Evolutionary conservation across 768 basidiomycete genomes (phyloP).

Genomic region (Fibroporia radiculosa): DNA sequence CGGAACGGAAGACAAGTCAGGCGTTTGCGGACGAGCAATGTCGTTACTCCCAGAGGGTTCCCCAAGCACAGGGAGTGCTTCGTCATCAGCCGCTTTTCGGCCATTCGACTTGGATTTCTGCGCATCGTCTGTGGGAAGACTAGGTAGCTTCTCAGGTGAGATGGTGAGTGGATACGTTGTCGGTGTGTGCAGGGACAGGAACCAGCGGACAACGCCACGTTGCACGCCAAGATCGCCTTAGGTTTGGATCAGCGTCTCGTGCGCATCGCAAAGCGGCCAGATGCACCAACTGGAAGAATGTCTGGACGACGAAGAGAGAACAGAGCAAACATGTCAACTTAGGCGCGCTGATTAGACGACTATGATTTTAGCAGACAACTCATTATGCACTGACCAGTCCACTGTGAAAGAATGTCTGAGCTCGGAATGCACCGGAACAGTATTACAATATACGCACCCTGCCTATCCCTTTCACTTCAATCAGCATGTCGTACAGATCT

Average conservation of each 20-base stretch:
- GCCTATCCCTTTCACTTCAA: constrained; percentile 75
- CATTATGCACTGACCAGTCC: not conserved
- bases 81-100: constrained; percentile 1
- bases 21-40: constrained; percentile 8
- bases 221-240: constrained; percentile 83
- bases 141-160: constrained; percentile 42
- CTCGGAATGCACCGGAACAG: not conserved
- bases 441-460: constrained; percentile 31
- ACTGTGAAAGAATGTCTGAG: not conserved
- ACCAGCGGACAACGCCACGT: constrained; percentile 62
- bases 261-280: constrained; percentile 9
- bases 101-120: not conserved
- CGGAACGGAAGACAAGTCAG: constrained; percentile 15
- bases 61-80: constrained; percentile 4
- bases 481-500: constrained; percentile 66
- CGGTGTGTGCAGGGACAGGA: constrained; percentile 53
- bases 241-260: constrained; percentile 13
- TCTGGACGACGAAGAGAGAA: constrained; percentile 81
- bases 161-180: constrained; percentile 34
- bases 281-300: constrained; percentile 55
- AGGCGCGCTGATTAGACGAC: constrained; percentile 7
- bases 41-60: not conserved
- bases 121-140: constrained; percentile 8
- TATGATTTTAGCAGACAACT: not conserved
- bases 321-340: constrained; percentile 91